phyloP scores from a whole-genome alignment of 2,329 filamentous ascomycete genomes.

The Septoria linicola region DNA sequence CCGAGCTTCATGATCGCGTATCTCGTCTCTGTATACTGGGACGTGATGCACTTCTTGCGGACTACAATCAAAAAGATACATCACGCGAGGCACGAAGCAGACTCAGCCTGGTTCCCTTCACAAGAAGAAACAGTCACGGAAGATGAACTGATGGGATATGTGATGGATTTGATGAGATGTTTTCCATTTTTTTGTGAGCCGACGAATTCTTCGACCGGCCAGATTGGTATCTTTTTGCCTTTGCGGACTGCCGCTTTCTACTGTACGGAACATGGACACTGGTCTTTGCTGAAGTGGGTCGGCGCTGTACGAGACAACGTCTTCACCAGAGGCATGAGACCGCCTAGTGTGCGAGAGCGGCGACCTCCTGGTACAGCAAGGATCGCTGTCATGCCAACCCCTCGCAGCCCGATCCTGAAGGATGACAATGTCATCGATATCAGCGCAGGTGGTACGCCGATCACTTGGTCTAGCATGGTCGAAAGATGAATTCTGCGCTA shows the following conservation, averaged over 20 bases:
- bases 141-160: constrained; percentile 30
- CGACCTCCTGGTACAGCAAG: constrained; percentile 3
- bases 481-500: not conserved
- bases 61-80: constrained; percentile 28
- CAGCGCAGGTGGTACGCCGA: not conserved
- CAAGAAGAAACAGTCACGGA: constrained; percentile 24
- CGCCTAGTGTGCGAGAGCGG: constrained; percentile 23
- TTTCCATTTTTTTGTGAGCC: constrained; percentile 36
- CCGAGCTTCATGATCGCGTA: constrained; percentile 34
- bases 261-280: constrained; percentile 30
- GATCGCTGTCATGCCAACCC: constrained; percentile 53
- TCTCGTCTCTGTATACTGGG: constrained; percentile 35
- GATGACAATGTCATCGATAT: not conserved
- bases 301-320: constrained; percentile 26
- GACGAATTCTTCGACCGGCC: constrained; percentile 30
- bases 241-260: constrained; percentile 33
- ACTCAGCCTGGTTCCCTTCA: constrained; percentile 25
- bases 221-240: constrained; percentile 36
- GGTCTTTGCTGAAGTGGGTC: constrained; percentile 31
- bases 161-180: constrained; percentile 30
- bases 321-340: constrained; percentile 32
- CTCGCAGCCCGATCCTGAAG: not conserved
- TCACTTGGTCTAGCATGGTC: not conserved
- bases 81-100: constrained; percentile 21
- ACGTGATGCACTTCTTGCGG: constrained; percentile 34